phyloP scores from a whole-genome alignment of 306 rosid species.

The Canavalia ensiformis region DNA sequence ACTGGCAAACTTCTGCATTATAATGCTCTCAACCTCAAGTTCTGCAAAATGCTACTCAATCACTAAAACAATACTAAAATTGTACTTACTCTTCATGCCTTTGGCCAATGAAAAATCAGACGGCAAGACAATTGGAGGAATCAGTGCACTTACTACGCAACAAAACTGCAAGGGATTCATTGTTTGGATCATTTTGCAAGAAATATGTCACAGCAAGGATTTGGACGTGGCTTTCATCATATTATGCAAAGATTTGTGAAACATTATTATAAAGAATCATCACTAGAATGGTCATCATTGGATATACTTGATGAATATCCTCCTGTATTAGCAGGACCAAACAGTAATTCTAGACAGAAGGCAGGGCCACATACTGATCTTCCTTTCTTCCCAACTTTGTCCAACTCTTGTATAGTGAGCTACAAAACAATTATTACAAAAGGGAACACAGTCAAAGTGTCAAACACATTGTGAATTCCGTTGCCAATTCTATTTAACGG shows the following conservation, averaged over 20 bases:
- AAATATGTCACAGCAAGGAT: conserved; percentile 20
- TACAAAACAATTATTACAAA: conserved; percentile 52
- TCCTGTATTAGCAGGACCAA: conserved; percentile 92
- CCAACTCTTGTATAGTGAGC: conserved; percentile 76
- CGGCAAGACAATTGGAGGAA: conserved; percentile 40
- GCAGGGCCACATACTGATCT: conserved; percentile 83
- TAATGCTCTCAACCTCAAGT: conserved; percentile 32
- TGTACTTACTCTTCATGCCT: conserved; percentile 42
- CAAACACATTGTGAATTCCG: conserved; percentile 9
- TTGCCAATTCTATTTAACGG: background rate
- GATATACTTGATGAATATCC: conserved; percentile 54
- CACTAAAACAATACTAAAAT: conserved; percentile 56
- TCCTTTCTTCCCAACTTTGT: conserved; percentile 85
- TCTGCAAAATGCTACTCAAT: conserved; percentile 47
- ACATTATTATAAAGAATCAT: conserved; percentile 46
- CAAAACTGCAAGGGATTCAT: conserved; percentile 34
- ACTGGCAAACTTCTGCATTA: conserved; percentile 16
- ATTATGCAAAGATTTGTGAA: conserved; percentile 35
- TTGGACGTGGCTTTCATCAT: conserved; percentile 1
- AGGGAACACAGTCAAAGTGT: conserved; percentile 30
- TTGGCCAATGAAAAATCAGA: conserved; percentile 57
- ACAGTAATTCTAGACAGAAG: conserved; percentile 85
- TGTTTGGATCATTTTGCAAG: conserved; percentile 44
- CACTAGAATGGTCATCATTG: conserved; percentile 29
- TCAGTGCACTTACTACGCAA: conserved; percentile 31